phyloP scores from a whole-genome alignment of 176 grass and related monocot species.

The Melocanna baccifera region DNA sequence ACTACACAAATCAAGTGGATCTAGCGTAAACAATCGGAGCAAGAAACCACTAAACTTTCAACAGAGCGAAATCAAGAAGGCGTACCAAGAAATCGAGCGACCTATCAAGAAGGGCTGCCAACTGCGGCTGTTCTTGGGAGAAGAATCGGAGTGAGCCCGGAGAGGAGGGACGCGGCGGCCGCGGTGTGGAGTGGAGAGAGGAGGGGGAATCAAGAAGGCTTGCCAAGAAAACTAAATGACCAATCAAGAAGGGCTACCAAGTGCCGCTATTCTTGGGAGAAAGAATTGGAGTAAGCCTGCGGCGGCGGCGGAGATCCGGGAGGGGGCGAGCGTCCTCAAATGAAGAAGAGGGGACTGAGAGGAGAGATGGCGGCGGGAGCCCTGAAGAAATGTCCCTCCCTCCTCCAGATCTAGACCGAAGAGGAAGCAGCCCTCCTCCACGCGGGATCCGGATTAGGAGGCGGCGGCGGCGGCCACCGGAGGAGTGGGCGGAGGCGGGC shows the following conservation, averaged over 20 bases:
- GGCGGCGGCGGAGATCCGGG: neutral
- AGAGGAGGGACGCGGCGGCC: neutral
- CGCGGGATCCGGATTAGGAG: neutral
- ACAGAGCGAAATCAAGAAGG: neutral
- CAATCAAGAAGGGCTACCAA: neutral
- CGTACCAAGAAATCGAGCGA: neutral
- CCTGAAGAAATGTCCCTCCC: neutral
- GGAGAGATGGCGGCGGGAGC: neutral
- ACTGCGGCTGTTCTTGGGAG: neutral
- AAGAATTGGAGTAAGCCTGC: neutral
- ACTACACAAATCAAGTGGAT: neutral
- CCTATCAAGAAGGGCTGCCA: neutral
- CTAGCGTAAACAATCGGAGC: neutral
- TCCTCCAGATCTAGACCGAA: neutral
- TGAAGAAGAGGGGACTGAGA: neutral
- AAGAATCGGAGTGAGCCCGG: neutral
- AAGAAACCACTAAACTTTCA: neutral
- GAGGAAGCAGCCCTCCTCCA: neutral
- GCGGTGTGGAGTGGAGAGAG: neutral
- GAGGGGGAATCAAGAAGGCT: neutral
- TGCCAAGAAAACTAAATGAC: neutral
- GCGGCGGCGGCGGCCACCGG: slow-evolving; percentile 1
- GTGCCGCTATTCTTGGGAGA: neutral
- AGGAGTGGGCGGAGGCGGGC: neutral
- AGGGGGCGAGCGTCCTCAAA: neutral